phyloP scores from a whole-genome alignment of 768 basidiomycete species.

The Gymnopilus junonius region DNA sequence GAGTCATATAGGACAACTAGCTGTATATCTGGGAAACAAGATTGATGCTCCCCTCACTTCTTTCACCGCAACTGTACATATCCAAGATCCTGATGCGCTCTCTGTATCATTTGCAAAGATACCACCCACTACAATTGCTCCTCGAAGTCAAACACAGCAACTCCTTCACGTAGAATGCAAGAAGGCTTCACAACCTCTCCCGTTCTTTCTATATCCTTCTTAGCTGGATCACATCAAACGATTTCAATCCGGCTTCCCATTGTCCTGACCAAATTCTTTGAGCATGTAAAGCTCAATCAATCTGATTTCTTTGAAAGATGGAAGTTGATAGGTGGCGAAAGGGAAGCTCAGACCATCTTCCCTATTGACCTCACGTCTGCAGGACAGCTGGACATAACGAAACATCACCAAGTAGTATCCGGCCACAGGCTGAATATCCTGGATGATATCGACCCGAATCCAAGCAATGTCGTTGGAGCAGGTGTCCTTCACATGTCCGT shows the following conservation, averaged over 20 bases:
- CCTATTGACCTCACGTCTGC: constrained; percentile 68
- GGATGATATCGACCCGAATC: constrained; percentile 90
- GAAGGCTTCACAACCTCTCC: constrained; percentile 80
- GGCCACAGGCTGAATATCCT: constrained; percentile 82
- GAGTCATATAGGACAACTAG: constrained; percentile 90
- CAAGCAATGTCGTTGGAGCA: constrained; percentile 92
- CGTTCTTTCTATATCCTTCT: constrained; percentile 84
- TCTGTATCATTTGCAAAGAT: constrained; percentile 89
- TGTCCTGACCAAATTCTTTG: constrained; percentile 89
- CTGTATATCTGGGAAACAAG: constrained; percentile 97
- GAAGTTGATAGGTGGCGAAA: constrained; percentile 96
- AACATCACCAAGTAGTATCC: constrained; percentile 74
- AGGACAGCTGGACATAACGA: constrained; percentile 77
- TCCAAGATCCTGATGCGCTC: constrained; percentile 75
- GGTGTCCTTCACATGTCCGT: constrained; percentile 93
- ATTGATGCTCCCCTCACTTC: constrained; percentile 85
- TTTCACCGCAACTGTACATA: constrained; percentile 83
- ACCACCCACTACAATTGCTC: constrained; percentile 78
- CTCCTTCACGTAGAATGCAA: constrained; percentile 95
- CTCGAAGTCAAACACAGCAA: constrained; percentile 91
- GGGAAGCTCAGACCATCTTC: constrained; percentile 90
- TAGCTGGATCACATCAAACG: constrained; percentile 91
- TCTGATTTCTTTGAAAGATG: constrained; percentile 97
- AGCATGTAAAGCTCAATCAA: constrained; percentile 83
- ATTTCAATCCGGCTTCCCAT: constrained; percentile 86